Base-by-base conservation (phyloP, 139 green algal genomes). In the Chlamydomonas schloesseri region DNA sequence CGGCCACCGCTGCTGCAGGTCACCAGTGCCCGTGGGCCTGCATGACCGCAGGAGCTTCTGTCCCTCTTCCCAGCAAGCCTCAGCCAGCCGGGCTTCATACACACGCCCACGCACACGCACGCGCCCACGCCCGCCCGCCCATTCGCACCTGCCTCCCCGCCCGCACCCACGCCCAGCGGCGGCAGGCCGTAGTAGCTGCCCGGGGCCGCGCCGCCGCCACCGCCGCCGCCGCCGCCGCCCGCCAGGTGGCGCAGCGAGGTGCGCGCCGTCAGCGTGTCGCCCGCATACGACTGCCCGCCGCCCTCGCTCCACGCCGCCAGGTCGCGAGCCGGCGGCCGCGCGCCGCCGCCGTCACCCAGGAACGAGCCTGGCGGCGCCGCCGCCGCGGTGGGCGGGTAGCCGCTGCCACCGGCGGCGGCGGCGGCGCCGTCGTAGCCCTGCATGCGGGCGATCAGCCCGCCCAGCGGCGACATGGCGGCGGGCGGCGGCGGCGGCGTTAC, bases 371-470 rank as follows among this genome's bases (percentile, higher is more conserved):
- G 55, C 55, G 55, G 9, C 67, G 67, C 31, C 67, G 31, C 15
- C n/a, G 13, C 14, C 62, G 62, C 62, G 17, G 62, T 2, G 26
- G 42, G 11, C 34, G 73, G 5, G 29, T 80, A 28, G 21, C 64
- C 36, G 34, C 46, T 21, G 26, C 33, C 74, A 81, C 1, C 58
- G 11, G 20, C 31, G 34, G 36, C 64, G 28, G 64, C n/a, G 71
- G 50, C 80, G 14, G 28, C 67, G 26, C 15, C 23, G 28, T 34
- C 73, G 23, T 71, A 68, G 23, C 74, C 74, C 29, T 88, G 74
- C 28, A 91, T 64, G 9, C 73, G 78, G 46, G 50, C 34, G 10
- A 91, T 71, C 26, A 91, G 78, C 34, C 75, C 42, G 8, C 23
- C 70, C 81, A 26, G 86, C 21, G 73, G 72, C 42, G 42, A 50